Conservation (phyloP, 2,329 filamentous ascomycete genomes). For the Epichloe glyceriae region DNA sequence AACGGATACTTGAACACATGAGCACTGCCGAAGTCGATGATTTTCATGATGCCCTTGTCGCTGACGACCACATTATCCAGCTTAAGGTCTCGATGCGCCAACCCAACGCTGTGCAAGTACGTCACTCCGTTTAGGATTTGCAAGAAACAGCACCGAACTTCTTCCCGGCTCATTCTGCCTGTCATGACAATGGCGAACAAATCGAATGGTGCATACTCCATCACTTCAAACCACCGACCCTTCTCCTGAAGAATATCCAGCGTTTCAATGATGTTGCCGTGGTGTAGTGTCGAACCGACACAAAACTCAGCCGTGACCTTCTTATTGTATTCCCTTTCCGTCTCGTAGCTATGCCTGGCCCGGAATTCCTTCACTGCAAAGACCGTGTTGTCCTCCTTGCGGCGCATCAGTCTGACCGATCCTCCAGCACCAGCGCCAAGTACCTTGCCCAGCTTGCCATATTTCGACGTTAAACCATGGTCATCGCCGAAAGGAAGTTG, state of each 20-base stretch:
- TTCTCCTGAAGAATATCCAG: slow-evolving; percentile 94
- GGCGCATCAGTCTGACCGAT: slow-evolving; percentile 86
- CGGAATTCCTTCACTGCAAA: slow-evolving; percentile 98
- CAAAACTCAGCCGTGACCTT: slow-evolving; percentile 98
- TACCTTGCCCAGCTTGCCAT: slow-evolving; percentile 90
- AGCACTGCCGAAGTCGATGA: slow-evolving; percentile 96
- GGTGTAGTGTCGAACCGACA: slow-evolving; percentile 89
- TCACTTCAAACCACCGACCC: slow-evolving; percentile 91
- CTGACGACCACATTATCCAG: slow-evolving; percentile 97
- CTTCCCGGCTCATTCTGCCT: slow-evolving; percentile 85
- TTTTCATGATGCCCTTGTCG: slow-evolving; percentile 94
- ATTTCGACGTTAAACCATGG: slow-evolving; percentile 79
- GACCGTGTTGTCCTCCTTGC: slow-evolving; percentile 79
- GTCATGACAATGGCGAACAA: slow-evolving; percentile 99
- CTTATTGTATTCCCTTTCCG: slow-evolving; percentile 90
- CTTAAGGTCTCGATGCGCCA: slow-evolving; percentile 91
- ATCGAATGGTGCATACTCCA: slow-evolving; percentile 96
- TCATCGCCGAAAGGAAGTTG: slow-evolving; percentile 89
- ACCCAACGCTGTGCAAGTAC: slow-evolving; percentile 86
- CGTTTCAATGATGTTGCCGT: slow-evolving; percentile 97
- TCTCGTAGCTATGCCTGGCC: slow-evolving; percentile 82
- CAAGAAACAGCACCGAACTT: slow-evolving; percentile 80
- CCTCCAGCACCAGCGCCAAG: slow-evolving; percentile 89
- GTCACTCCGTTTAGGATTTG: slow-evolving; percentile 92
- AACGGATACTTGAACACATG: slow-evolving; percentile 97